These are phyloP conservation scores for Neoboletus subvelutipes DNA, from an alignment of 768 basidiomycete species.

Conservation along the genomic window DNA sequence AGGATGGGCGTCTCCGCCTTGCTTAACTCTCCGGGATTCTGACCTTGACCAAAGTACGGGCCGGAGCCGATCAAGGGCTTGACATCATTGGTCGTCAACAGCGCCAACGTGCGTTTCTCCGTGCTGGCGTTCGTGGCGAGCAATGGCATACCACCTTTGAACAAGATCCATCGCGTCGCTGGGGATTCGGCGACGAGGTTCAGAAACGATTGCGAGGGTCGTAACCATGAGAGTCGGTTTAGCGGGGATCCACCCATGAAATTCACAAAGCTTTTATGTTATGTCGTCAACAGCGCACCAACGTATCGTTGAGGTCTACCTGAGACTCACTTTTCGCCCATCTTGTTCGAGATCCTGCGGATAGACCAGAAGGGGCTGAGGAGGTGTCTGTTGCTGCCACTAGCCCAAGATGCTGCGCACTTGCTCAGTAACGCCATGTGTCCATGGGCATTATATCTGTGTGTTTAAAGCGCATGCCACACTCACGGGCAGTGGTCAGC, in stretches of 20 bases:
- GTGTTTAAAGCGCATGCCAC: not conserved
- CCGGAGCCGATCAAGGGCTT: constrained; percentile 60
- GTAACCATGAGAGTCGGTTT: constrained; percentile 81
- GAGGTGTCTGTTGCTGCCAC: not conserved
- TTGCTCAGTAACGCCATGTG: constrained; percentile 15
- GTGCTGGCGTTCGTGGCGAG: constrained; percentile 37
- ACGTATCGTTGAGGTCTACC: not conserved
- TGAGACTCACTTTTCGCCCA: constrained; percentile 33
- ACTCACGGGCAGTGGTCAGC: constrained; percentile 6
- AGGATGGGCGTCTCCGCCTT: constrained; percentile 32
- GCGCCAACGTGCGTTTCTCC: constrained; percentile 43
- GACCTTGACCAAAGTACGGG: constrained; percentile 72
- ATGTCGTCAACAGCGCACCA: not conserved
- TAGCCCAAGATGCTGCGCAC: not conserved
- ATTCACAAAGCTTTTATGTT: constrained; percentile 47
- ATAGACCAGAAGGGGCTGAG: not conserved
- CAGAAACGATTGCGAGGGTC: constrained; percentile 71
- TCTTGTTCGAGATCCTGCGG: constrained; percentile 19
- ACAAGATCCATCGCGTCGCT: constrained; percentile 73
- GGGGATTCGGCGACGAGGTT: constrained; percentile 63
- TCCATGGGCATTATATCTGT: not conserved
- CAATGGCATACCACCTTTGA: constrained; percentile 72
- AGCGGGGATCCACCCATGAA: constrained; percentile 65
- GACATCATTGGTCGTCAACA: constrained; percentile 62
- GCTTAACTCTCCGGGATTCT: constrained; percentile 39